phyloP scores from a whole-genome alignment of 768 basidiomycete species.

The Flagelloscypha sp. region DNA sequence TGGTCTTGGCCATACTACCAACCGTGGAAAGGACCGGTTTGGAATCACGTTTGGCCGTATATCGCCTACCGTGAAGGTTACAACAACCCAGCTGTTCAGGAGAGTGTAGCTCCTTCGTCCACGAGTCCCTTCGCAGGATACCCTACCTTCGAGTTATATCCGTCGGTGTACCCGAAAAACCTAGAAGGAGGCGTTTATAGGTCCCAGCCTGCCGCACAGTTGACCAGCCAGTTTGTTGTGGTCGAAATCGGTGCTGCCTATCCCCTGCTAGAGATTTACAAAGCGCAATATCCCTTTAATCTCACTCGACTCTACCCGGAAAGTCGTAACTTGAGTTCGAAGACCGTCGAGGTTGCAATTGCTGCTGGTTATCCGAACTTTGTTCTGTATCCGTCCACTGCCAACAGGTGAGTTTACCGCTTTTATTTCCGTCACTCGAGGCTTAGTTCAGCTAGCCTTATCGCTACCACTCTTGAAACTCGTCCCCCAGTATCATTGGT shows the following conservation, averaged over 20 bases:
- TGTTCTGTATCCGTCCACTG: constrained; percentile 11
- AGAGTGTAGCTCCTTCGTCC: background rate
- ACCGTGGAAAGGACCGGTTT: constrained; percentile 13
- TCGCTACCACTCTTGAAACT: constrained; percentile 8
- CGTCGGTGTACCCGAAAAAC: no score
- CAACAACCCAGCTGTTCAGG: no score
- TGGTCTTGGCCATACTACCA: constrained; percentile 2
- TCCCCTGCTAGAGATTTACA: no score
- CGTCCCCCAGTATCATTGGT: constrained; percentile 14
- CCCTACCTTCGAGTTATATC: constrained; percentile 25
- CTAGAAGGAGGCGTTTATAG: no score
- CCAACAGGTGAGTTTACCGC: no score
- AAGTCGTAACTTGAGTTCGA: no score
- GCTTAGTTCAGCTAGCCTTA: no score
- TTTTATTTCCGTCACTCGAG: no score
- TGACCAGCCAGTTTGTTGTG: no score
- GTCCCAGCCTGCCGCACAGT: no score
- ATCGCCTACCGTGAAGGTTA: background rate
- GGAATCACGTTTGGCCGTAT: constrained; percentile 29
- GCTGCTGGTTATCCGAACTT: constrained; percentile 10
- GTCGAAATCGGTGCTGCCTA: no score
- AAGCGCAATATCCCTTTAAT: constrained; percentile 32
- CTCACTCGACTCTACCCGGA: constrained; percentile 29
- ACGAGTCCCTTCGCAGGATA: constrained; percentile 10
- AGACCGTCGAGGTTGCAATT: no score